Evolutionary conservation across 176 grass and related monocot genomes (phyloP).

Genomic region (Cocos nucifera): DNA sequence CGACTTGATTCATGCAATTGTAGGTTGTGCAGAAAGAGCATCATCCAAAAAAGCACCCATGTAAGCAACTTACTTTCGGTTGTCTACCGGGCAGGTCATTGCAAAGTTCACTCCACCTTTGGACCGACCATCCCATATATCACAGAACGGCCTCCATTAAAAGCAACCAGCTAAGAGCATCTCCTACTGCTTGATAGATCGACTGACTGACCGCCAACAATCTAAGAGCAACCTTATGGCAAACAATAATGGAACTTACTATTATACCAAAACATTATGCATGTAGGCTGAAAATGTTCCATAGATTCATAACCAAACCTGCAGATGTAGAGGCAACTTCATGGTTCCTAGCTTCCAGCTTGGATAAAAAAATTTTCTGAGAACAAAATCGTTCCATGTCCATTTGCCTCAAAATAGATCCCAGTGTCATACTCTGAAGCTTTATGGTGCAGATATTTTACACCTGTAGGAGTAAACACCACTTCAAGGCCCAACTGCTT

Average conservation of each 20-base stretch:
- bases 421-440: conserved; percentile 81
- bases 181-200: conserved; percentile 86
- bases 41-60: not conserved
- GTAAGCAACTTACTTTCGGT: conserved; percentile 36
- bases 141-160: conserved; percentile 80
- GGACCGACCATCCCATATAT: conserved; percentile 72
- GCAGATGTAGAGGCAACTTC: conserved; percentile 28
- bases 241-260: not conserved
- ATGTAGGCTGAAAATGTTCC: not conserved
- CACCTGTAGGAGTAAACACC: conserved; percentile 73
- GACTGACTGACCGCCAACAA: conserved; percentile 57
- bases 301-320: conserved; percentile 21
- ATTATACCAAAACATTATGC: too few species aligned
- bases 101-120: conserved; percentile 70
- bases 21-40: not conserved
- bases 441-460: conserved; percentile 89
- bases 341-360: conserved; percentile 26
- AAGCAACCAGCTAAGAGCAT: conserved; percentile 82
- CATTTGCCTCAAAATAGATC: conserved; percentile 95
- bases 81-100: conserved; percentile 87
- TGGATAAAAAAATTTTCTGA: conserved; percentile 42
- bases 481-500: conserved; percentile 64
- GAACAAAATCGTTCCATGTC: conserved; percentile 80
- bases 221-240: conserved; percentile 50
- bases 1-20: too few species aligned